Evolutionary conservation across 2,329 filamentous ascomycete species (phyloP), one percentile per base, ranked within the genome.

Genomic region (Penicillium expansum): DNA sequence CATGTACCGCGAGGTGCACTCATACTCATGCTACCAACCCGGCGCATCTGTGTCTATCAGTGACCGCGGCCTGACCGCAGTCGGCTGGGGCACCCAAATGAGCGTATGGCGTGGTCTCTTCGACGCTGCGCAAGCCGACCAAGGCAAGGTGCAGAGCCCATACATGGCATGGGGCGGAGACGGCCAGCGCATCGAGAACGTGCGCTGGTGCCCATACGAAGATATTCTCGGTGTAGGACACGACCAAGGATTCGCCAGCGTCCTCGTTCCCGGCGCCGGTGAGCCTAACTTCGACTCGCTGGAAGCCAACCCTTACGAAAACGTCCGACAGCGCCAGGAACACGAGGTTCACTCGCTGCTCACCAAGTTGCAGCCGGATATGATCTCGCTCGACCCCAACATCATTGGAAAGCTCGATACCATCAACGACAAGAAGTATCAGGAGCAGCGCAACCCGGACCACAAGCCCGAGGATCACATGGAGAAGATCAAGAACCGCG

Each of bases 261-360:
- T 97, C 70, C 85, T 99, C 65, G 86, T 97, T 2, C 94, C 94
- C 8, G 94, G 94, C 47, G 90, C 93, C n/a, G 94, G 94, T 60
- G 94, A 99, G 75, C 87, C 94, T 71, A 97, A 97, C 82, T 97
- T 90, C 72, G 94, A 99, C 74, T 90, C 92, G 3, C 80, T 97
- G 52, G 94, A 99, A 75, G 82, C 87, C 66, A 99, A 99, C 79
- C 94, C 94, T 33, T 97, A 93, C 82, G 94, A 97, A 78, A 96
- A 89, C 52, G 83, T 81, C 69, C 95, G 94, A 77, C 92, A 97
- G 78, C 86, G 94, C 68, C 92, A 95, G 75, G 94, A 99, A 76
- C 83, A 84, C 49, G 94, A 99, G 76, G 92, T 99, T 73, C 91
- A 90, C 79, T 82, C 84, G 13, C 82, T 99, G 62, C 85, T 99